Evolutionary conservation across 306 rosid genomes (phyloP), one percentile per base, ranked within the genome.

Genomic region (Quercus aquifolioides): DNA sequence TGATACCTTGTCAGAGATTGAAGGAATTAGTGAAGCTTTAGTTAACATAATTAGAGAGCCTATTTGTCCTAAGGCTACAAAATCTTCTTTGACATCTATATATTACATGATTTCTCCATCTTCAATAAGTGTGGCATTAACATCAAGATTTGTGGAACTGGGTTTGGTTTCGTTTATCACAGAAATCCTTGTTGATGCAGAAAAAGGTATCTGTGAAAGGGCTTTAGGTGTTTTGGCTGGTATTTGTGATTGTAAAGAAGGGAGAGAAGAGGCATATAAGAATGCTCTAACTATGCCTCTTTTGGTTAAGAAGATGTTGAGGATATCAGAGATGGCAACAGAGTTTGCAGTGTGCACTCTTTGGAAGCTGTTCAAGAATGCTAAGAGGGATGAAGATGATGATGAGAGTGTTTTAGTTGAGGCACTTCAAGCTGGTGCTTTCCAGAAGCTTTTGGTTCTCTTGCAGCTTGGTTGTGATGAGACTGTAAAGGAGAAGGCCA

Each of bases 401-500:
- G 88, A 82, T 31, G 85, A 49, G 54, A 13, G 82, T 6, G 62
- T 83, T 68, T 58, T 90, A 70, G 59, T 88, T 49, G 97, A 91
- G 83, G 92, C 94, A 8, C 74, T 90, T 84, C 94, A 88, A 78
- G 83, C 85, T 68, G 97, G 94, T 28, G 91, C 87, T 23, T 89
- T 92, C 69, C 92, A 92, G 82, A 94, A 94, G 83, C 81, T 92
- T 4, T 84, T 94, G 87, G 89, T 94, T 79, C n/a, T 92, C 75
- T 81, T 94, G 88, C 98, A 94, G 80, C 89, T 94, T 20, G 97
- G 98, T 3, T 91, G 94, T 80, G 85, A 59, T 20, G 93, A 86
- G 41, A 69, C 82, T n/a, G 76, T 82, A 56, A 94, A 91, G 80
- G 93, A 78, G 76, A 94, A 92, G 86, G 90, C 87, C 7, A 85